Evolutionary conservation across 2,329 filamentous ascomycete genomes (phyloP).

Genomic region (Phyllosticta citriasiana): DNA sequence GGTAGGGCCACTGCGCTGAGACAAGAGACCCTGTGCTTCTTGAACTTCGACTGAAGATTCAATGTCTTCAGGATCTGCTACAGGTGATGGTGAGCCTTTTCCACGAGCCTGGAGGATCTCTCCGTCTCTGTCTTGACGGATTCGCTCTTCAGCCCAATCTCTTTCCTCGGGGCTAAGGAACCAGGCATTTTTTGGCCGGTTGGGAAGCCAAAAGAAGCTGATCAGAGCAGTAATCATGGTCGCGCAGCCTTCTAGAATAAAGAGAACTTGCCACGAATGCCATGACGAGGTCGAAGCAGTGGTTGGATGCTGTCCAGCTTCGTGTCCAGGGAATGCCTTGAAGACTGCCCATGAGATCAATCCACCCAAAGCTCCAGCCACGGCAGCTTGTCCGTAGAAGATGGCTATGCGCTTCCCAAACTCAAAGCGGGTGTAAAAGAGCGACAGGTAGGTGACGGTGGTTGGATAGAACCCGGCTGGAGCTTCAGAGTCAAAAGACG

Average conservation of each 20-base stretch:
- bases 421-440: conserved; percentile 50
- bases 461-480: conserved; percentile 49
- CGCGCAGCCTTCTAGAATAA: conserved; percentile 38
- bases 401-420: conserved; percentile 44
- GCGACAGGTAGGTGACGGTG: conserved; percentile 47
- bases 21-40: conserved; percentile 15
- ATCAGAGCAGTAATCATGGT: conserved; percentile 37
- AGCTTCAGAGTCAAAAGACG: conserved; percentile 9
- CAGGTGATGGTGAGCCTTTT: conserved; percentile 1
- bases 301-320: neutral
- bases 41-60: conserved; percentile 3
- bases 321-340: conserved; percentile 25
- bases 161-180: conserved; percentile 39
- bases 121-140: conserved; percentile 28
- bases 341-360: conserved; percentile 43
- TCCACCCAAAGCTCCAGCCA: conserved; percentile 48
- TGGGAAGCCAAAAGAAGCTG: conserved; percentile 42
- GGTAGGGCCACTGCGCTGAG: conserved; percentile 2
- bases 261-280: conserved; percentile 43
- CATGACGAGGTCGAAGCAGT: conserved; percentile 18
- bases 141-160: conserved; percentile 37
- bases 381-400: conserved; percentile 48
- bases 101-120: conserved; percentile 12
- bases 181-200: conserved; percentile 41
- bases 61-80: conserved; percentile 14